A percentile compares a stretch with the other conserved stretches of the same genome.
Evolutionary conservation across 768 basidiomycete species (phyloP).

Genomic region (Trametes cingulata): DNA sequence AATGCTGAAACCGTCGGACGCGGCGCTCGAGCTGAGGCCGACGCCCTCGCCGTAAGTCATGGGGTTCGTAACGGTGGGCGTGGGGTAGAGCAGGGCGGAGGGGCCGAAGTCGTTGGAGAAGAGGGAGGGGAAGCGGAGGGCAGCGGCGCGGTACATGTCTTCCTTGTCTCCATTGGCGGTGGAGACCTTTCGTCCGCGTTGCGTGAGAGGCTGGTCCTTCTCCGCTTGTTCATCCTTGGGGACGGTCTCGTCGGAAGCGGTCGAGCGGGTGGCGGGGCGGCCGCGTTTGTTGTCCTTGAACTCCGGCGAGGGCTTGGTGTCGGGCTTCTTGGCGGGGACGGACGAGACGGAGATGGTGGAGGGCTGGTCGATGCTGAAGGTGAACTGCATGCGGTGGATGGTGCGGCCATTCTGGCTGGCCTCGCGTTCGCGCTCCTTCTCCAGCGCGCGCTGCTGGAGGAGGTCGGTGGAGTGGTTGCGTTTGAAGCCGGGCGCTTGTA

Average conservation of each 20-base stretch:
- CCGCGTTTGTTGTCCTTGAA: constrained; percentile 55
- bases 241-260: constrained; percentile 32
- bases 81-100: constrained; percentile 66
- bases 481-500: constrained; percentile 80
- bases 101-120: constrained; percentile 80
- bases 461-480: constrained; percentile 79
- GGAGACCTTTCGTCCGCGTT: constrained; percentile 35
- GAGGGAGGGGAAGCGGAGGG: constrained; percentile 70
- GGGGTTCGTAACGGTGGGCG: constrained; percentile 64
- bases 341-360: constrained; percentile 38
- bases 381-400: constrained; percentile 89
- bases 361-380: constrained; percentile 81
- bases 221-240: constrained; percentile 24
- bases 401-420: constrained; percentile 59
- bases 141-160: constrained; percentile 32
- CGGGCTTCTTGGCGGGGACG: constrained; percentile 59
- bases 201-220: constrained; percentile 41
- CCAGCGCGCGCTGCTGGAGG: constrained; percentile 76
- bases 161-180: constrained; percentile 22
- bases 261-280: constrained; percentile 41
- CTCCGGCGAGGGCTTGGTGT: constrained; percentile 64
- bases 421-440: constrained; percentile 80
- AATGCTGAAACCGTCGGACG: constrained; percentile 59
- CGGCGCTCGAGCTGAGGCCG: constrained; percentile 40
- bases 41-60: constrained; percentile 82